Evolutionary conservation across 228 moss, liverwort and hornwort species (phyloP), one percentile per base, ranked within the genome.

Genomic region (Sphagnum fallax): DNA sequence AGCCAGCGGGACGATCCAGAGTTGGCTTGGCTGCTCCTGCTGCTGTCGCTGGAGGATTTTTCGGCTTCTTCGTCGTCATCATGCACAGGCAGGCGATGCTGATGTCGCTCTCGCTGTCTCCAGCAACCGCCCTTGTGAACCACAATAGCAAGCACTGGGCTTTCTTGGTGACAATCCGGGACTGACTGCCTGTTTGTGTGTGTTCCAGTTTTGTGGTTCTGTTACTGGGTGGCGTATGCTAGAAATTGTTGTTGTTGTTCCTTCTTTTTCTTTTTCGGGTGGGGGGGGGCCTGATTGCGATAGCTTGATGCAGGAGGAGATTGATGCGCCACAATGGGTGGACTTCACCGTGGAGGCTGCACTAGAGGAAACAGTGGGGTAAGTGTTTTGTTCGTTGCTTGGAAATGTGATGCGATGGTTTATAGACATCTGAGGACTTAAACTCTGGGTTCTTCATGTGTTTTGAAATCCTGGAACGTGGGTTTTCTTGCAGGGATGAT

Each of bases 241-340:
- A 32, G 0, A 32, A 32, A 32, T 32, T 32, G 32, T 32, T 32
- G 32, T 50, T 5, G 50, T 6, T 13, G 32, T 0, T 2, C 15
- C 32, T 32, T 32, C 32, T 32, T 32, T 32, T 6, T 15, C n/a
- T 67, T 51, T n/a, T 49, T 11, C 10, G 9, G 50, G 48, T 49
- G 4, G 32, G 32, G 32, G 32, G 32, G 32, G 32, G 32, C 32
- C 52, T 12, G 57, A 18, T 57, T 4, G 32, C 5, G 6, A 59
- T 9, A 18, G 55, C 8, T 68, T 73, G 65, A 72, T 71, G 52
- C 88, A 97, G 97, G 98, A 91, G 61, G 87, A 98, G 71, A 91
- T 98, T 70, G 92, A 98, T 81, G 98, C 98, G 61, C 98, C 98
- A 6, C 90, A 92, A 75, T 98, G 93, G 93, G 87, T 78, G 72